phyloP scores from a whole-genome alignment of 2,329 filamentous ascomycete species.

The Diplodia mutila region DNA sequence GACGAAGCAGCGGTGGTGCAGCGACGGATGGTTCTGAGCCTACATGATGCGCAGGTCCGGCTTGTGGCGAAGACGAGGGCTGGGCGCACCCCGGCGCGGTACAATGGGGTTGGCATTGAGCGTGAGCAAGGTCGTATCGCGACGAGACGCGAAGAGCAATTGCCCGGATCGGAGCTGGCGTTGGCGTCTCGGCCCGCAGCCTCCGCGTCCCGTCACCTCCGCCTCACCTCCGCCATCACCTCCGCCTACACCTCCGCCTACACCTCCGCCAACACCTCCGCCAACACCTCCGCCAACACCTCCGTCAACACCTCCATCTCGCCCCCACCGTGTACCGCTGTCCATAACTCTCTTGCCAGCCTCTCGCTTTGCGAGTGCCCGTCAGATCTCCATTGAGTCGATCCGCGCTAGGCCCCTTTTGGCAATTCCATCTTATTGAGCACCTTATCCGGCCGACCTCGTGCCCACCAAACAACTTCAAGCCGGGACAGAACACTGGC shows the following conservation, averaged over 20 bases:
- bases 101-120: slow-evolving; percentile 36
- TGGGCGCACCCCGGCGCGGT: slow-evolving; percentile 30
- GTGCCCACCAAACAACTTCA: neutral
- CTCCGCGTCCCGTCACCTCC: neutral
- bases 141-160: neutral
- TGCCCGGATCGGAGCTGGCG: slow-evolving; percentile 10
- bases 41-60: slow-evolving; percentile 36
- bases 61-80: slow-evolving; percentile 31
- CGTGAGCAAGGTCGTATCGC: neutral
- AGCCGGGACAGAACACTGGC: neutral
- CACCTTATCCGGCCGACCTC: slow-evolving; percentile 29
- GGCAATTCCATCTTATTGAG: slow-evolving; percentile 29
- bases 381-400: neutral
- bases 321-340: too few species aligned
- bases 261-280: neutral
- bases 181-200: slow-evolving; percentile 8
- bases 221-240: neutral
- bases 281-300: too few species aligned
- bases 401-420: neutral
- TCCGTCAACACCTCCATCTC: too few species aligned
- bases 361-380: neutral
- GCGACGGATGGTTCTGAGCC: slow-evolving; percentile 29
- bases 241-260: neutral
- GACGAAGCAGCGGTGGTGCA: slow-evolving; percentile 27
- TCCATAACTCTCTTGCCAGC: too few species aligned